Evolutionary conservation across 106 monocot species (phyloP).

Genomic region (Alisma plantagoaquatica): DNA sequence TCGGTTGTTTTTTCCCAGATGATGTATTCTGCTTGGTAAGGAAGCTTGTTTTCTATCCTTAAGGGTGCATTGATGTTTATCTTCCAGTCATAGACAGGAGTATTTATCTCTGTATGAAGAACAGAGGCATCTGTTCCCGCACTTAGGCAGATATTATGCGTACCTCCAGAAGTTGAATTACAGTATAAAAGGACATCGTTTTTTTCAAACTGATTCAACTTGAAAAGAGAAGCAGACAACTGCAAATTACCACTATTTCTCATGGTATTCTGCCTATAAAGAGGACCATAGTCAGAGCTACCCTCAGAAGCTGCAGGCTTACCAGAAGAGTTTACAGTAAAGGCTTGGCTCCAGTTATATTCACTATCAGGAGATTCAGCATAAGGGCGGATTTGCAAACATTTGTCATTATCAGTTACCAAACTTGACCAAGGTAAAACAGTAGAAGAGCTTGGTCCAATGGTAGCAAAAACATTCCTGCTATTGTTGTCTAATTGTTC

Average conservation of each 20-base stretch:
- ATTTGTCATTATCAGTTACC: slow-evolving; percentile 38
- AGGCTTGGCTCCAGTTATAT: slow-evolving; percentile 63
- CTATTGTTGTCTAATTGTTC: slow-evolving; percentile 14
- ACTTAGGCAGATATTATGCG: slow-evolving; percentile 64
- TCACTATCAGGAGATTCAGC: slow-evolving; percentile 33
- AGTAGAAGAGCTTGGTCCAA: slow-evolving; percentile 55
- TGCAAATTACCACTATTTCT: slow-evolving; percentile 20
- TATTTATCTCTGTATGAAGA: slow-evolving; percentile 83
- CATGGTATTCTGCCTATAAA: slow-evolving; percentile 35
- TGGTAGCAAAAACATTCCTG: slow-evolving; percentile 41
- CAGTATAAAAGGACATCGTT: slow-evolving; percentile 74
- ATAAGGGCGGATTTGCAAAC: slow-evolving; percentile 77
- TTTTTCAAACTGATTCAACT: slow-evolving; percentile 72
- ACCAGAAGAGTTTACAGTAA: slow-evolving; percentile 26
- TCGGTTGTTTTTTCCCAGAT: slow-evolving; percentile 72
- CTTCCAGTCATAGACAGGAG: slow-evolving; percentile 95
- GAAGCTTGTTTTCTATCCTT: slow-evolving; percentile 90
- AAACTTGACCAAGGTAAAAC: slow-evolving; percentile 64
- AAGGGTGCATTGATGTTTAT: slow-evolving; percentile 72
- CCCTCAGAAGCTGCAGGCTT: slow-evolving; percentile 22
- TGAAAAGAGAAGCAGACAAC: slow-evolving; percentile 31
- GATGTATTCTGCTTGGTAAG: slow-evolving; percentile 71
- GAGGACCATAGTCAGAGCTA: slow-evolving; percentile 20
- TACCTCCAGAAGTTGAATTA: slow-evolving; percentile 15
- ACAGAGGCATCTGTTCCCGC: slow-evolving; percentile 82